phyloP scores from a whole-genome alignment of 1,284 basidiomycete species.

The Dichomitus squalens region DNA sequence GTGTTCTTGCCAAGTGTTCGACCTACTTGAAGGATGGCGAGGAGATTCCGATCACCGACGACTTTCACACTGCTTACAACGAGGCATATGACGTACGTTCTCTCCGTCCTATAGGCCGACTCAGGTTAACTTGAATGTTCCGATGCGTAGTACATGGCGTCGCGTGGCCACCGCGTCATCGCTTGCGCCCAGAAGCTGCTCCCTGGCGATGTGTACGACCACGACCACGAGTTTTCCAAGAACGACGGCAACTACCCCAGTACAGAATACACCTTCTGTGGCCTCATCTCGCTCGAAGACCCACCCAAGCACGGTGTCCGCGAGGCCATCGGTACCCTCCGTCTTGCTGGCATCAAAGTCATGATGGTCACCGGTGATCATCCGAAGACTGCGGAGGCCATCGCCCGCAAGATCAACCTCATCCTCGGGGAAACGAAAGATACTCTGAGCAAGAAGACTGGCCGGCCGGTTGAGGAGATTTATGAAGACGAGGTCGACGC shows the following conservation, averaged over 20 bases:
- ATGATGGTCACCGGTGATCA: constrained; percentile 76
- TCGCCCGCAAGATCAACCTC: constrained; percentile 68
- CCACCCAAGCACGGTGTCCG: constrained; percentile 72
- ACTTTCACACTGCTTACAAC: constrained; percentile 56
- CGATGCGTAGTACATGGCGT: constrained; percentile 63
- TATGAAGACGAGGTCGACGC: too few species aligned
- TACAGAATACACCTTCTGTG: constrained; percentile 60
- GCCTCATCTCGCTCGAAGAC: constrained; percentile 73
- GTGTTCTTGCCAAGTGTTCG: constrained; percentile 63
- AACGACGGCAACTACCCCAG: constrained; percentile 56
- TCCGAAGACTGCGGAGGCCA: constrained; percentile 70
- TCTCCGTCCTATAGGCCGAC: background rate
- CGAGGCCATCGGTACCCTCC: constrained; percentile 68
- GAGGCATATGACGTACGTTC: constrained; percentile 58
- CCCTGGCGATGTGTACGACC: constrained; percentile 47
- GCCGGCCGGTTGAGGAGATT: too few species aligned
- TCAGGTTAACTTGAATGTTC: constrained; percentile 2
- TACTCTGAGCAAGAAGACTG: too few species aligned
- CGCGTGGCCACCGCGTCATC: constrained; percentile 70
- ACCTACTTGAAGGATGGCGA: constrained; percentile 58
- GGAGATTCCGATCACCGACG: constrained; percentile 51
- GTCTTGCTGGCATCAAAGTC: constrained; percentile 70
- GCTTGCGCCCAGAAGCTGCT: constrained; percentile 65
- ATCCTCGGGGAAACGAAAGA: constrained; percentile 66
- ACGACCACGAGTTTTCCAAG: constrained; percentile 53